These are phyloP conservation scores for Epichloe brachyelytri DNA, from an alignment of 2,329 filamentous ascomycete genomes.

Conservation along the genomic window DNA sequence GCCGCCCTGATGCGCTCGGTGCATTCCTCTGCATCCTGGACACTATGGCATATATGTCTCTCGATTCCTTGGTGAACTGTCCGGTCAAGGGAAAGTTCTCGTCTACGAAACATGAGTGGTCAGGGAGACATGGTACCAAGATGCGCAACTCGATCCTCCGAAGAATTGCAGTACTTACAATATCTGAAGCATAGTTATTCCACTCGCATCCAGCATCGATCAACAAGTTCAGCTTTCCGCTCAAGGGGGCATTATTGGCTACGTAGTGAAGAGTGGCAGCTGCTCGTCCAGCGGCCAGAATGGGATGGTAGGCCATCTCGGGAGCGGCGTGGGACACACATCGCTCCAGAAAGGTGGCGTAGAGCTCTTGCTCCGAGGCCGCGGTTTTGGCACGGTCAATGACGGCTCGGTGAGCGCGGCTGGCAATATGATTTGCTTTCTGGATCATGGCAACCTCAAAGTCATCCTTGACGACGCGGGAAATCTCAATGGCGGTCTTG, in stretches of 20 bases:
- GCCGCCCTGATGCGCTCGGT: conserved; percentile 59
- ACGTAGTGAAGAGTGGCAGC: conserved; percentile 84
- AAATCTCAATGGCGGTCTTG: conserved; percentile 53
- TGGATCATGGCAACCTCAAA: conserved; percentile 62
- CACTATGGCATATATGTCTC: conserved; percentile 71
- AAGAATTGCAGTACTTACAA: conserved; percentile 26
- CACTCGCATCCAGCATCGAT: conserved; percentile 75
- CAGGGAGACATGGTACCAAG: neutral
- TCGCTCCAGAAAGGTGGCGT: conserved; percentile 64
- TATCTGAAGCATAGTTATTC: conserved; percentile 58
- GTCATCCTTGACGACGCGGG: conserved; percentile 59
- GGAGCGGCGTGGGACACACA: conserved; percentile 65
- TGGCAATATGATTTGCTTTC: conserved; percentile 58
- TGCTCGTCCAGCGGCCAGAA: conserved; percentile 67
- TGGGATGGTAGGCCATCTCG: conserved; percentile 78
- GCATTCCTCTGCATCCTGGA: conserved; percentile 75
- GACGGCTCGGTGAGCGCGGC: conserved; percentile 51
- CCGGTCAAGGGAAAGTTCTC: conserved; percentile 69
- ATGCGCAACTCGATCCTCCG: neutral
- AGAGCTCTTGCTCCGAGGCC: conserved; percentile 68
- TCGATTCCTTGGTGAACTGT: conserved; percentile 55
- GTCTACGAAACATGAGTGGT: conserved; percentile 37
- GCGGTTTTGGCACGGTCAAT: conserved; percentile 49
- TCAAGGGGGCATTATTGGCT: conserved; percentile 58
- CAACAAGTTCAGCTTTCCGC: conserved; percentile 64